Conservation (phyloP, 305 asterid genomes). For the Fraxinus paxiana region DNA sequence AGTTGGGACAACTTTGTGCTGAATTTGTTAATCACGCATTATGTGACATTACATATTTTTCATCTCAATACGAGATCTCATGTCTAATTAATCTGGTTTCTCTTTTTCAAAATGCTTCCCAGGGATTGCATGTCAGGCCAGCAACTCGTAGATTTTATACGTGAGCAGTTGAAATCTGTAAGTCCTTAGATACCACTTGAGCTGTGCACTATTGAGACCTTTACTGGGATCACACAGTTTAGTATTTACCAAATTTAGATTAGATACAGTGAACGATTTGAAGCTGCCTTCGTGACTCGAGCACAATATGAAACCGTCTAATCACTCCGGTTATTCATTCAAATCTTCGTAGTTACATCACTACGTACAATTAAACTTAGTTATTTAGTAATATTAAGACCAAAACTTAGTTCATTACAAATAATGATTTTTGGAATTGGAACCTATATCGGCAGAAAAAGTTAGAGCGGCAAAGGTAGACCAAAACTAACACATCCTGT, state of each 20-base stretch:
- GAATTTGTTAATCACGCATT: background rate
- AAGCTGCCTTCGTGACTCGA: background rate
- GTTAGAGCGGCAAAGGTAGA: background rate
- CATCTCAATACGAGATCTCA: background rate
- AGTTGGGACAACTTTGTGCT: background rate
- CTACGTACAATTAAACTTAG: background rate
- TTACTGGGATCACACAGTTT: background rate
- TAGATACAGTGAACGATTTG: background rate
- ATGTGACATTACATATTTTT: background rate
- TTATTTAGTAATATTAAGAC: background rate
- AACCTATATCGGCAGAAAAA: background rate
- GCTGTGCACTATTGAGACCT: background rate
- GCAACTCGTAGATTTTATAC: constrained; percentile 82
- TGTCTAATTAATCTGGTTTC: background rate
- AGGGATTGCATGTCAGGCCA: constrained; percentile 99
- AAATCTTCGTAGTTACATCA: background rate
- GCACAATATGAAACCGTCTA: background rate
- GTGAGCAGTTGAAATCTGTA: constrained; percentile 79
- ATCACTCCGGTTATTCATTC: background rate
- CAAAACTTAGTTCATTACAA: background rate
- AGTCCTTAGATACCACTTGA: constrained; percentile 27
- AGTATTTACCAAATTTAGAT: background rate
- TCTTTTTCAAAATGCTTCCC: constrained; percentile 21
- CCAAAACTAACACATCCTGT: background rate
- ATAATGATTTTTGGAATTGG: background rate